Base-by-base conservation (phyloP, 371 early-diverging fungal genomes). In the Mucor mucedo region DNA sequence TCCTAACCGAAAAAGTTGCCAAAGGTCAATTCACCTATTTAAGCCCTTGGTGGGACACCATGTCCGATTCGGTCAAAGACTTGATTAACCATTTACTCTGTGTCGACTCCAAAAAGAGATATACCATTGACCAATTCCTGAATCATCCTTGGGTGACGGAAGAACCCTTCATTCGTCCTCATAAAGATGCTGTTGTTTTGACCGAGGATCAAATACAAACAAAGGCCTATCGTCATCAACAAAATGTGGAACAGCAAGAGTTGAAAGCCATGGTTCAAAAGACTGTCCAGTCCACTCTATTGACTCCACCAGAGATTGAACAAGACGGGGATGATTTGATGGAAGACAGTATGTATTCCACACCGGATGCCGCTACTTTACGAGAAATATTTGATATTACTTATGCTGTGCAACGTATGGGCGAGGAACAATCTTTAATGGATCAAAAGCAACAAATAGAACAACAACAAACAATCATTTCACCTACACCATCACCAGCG, bases 11-110 rank as follows among this genome's bases (percentile, higher is more conserved):
- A 60, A 90, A 90, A 69, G 91, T 93, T 3, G 87, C 91, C 1
- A 80, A 82, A 45, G 94, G 92, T 29, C 82, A 90, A 55, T 93
- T 85, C 70, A 77, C 87, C n/a, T 91, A 90, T 59, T 72, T 93
- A 32, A 84, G 87, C 48, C 95, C 95, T 30, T 94, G 94, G 94
- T 95, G 95, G 94, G 94, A 94, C 74, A 84, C 87, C 21, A 89
- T 95, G 42, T 88, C 89, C 3, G 74, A 77, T 32, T 78, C 80
- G 73, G 91, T 81, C 67, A 91, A 91, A 74, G 89, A 94, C 68
- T 78, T 98, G 39, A 87, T 98, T 13, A 73, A 84, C 8, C 86
- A 89, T 56, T 77, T 96, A 66, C 79, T 98, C 4, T 83, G 86
- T 38, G 95, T 96, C 28, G 86, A 94, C 71, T 95, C 97, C 10